Evolutionary conservation across 352 stramenopile species (phyloP), one percentile per base, ranked within the genome.

Genomic region (Phytophthora pinifolia): DNA sequence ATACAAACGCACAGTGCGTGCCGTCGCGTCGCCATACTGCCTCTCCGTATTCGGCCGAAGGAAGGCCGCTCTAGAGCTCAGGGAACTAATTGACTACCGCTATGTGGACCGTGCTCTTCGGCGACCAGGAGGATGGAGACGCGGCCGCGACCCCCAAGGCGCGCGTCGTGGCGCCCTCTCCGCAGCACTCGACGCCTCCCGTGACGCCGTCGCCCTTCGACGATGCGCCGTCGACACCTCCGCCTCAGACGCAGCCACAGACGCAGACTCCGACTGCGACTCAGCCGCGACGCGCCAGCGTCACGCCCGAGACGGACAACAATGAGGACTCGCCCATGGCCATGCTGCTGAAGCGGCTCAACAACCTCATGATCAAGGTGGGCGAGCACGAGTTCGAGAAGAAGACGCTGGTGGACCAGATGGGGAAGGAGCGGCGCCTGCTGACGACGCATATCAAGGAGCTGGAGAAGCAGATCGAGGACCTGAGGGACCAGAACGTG

Each of bases 321-420:
- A 70, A 66, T n/a, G 65, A 67, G 2, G 52, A 86, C 42, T 74
- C 71, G 18, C 52, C 82, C 2, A 89, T 93, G 73, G 46, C 67
- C 7, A 92, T 93, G 83, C 63, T 93, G 46, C 60, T 93, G 12
- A 86, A 85, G 35, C 67, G 83, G 33, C 70, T 93, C 46, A 93
- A 93, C 60, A 71, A 77, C 34, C 67, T 93, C n/a, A 91, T 92
- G 81, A 66, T 93, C 43, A 86, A 89, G 55, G 81, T 83, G 9
- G 83, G 83, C 42, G 81, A 93, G 53, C 83, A 92, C 70, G 83
- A 93, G 58, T 93, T 92, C 38, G 83, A 93, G 63, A 93, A 93
- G 72, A 90, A 89, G 56, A 88, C 71, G 59, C 76, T 93, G 20
- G 81, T 92, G 36, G 78, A 90, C 35, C 65, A 73, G 72, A 91